Base-by-base conservation (phyloP, 768 basidiomycete species). In the Daedaleopsis nitida region DNA sequence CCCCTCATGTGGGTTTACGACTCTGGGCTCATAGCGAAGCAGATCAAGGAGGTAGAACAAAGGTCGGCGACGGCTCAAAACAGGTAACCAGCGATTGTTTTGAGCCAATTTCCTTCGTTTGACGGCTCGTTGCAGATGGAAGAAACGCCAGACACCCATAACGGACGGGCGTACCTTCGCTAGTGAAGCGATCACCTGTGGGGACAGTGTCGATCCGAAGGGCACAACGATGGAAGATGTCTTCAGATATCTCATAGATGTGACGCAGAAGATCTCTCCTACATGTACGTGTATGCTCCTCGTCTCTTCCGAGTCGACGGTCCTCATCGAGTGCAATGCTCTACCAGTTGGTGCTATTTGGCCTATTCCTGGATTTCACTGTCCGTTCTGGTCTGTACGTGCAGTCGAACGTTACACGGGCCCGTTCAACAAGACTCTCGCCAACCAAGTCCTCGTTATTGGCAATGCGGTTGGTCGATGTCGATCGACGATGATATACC, bases 361-460 rank as follows among this genome's bases (percentile, higher is more conserved):
- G n/a, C 52, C 27, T n/a, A n/a, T 21, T 8, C 52, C 27, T 10
- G 52, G 11, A 14, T 43, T 35, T n/a, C 17, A n/a, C 52, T 60
- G 62, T 27, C 42, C 39, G 14, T 27, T 37, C 19, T 60, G 52
- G 62, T 23, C 50, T 21, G 39, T 42, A 1, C 58, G 62, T n/a
- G 57, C 52, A 14, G 62, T 60, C 39, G 65, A 65, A 48, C 50
- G 65, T 9, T 59, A 42, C 52, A 48, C 56, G 19, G 62, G 62
- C 10, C 65, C 65, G 32, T 65, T 57, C 48, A 65, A 65, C 37
- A 17, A 21, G n/a, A 62, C 61, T 13, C 50, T 65, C 21, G 35
- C 37, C 16, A 59, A 65, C 34, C 47, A 27, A 19, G 55, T 63
- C 14, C 53, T 65, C 13, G 52, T 65, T 14, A 48, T 63, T 37